Evolutionary conservation across 1,284 basidiomycete species (phyloP).

Genomic region (Irpex sp.): DNA sequence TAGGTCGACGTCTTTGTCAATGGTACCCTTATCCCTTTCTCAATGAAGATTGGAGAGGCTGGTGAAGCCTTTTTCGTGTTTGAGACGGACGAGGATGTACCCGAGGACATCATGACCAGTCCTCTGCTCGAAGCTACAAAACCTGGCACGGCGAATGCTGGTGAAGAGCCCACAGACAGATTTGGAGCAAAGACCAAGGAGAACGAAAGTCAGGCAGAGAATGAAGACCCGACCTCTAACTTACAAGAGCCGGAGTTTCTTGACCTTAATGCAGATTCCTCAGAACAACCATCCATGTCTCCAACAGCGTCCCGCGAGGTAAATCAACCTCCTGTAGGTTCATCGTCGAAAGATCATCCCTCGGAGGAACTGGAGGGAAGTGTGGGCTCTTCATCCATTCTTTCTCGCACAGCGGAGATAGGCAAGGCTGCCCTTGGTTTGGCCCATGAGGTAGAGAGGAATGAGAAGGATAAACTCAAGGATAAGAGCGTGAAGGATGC

Average conservation of each 20-base stretch:
- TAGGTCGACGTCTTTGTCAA: conserved; percentile 85
- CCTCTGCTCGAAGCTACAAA: conserved; percentile 75
- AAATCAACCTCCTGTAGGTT: neutral
- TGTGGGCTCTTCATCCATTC: conserved; percentile 12
- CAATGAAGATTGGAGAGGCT: conserved; percentile 98
- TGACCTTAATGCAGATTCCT: conserved; percentile 49
- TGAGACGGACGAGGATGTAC: conserved; percentile 93
- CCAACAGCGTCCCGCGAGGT: conserved; percentile 1
- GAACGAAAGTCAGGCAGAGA: conserved; percentile 17
- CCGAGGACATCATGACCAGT: conserved; percentile 91
- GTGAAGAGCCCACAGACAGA: conserved; percentile 27
- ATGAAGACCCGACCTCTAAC: conserved; percentile 11
- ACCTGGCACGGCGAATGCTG: conserved; percentile 33
- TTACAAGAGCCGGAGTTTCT: conserved; percentile 61
- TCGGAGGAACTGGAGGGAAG: neutral
- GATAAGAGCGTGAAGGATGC: conserved; percentile 25
- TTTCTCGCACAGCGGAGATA: conserved; percentile 24
- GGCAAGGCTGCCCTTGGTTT: conserved; percentile 29
- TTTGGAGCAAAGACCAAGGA: conserved; percentile 41
- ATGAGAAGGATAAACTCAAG: conserved; percentile 24
- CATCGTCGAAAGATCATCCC: neutral
- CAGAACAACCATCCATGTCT: conserved; percentile 5
- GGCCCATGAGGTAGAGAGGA: conserved; percentile 27
- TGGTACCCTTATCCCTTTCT: conserved; percentile 81
- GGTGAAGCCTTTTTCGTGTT: conserved; percentile 99